phyloP scores from a whole-genome alignment of 345 rosid species.

The Syzygium aromaticum region DNA sequence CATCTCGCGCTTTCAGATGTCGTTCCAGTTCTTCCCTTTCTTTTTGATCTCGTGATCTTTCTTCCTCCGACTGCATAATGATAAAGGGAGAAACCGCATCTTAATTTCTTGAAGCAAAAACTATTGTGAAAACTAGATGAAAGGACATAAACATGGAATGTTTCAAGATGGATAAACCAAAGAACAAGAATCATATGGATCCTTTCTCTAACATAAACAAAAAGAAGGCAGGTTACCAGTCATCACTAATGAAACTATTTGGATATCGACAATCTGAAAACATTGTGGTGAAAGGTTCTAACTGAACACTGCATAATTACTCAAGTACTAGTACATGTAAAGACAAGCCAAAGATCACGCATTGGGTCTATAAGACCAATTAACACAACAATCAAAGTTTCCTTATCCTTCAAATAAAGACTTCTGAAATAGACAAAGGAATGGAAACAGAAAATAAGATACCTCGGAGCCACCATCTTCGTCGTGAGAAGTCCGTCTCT shows the following conservation, averaged over 20 bases:
- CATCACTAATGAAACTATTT: not conserved
- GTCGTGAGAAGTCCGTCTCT: constrained; percentile 41
- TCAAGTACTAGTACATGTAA: not conserved
- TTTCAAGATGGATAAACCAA: not conserved
- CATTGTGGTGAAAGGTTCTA: not conserved
- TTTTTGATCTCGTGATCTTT: constrained; percentile 78
- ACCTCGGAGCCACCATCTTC: constrained; percentile 82
- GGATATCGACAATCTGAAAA: not conserved
- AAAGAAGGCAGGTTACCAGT: not conserved
- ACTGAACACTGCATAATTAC: not conserved
- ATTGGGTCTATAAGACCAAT: not conserved
- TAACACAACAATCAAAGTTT: not conserved
- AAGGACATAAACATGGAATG: not conserved
- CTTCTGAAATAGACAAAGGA: not conserved
- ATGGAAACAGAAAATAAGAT: constrained; percentile 7
- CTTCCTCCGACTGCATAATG: constrained; percentile 72
- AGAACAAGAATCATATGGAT: not conserved
- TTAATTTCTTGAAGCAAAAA: not conserved
- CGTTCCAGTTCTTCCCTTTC: constrained; percentile 86
- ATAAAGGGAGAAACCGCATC: not conserved
- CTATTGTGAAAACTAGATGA: not conserved
- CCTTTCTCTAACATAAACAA: not conserved
- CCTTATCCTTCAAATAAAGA: not conserved
- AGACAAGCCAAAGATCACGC: not conserved
- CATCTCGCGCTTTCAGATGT: constrained; percentile 82